Evolutionary conservation across 1,284 basidiomycete species (phyloP).

Genomic region (Dichomitus squalens): DNA sequence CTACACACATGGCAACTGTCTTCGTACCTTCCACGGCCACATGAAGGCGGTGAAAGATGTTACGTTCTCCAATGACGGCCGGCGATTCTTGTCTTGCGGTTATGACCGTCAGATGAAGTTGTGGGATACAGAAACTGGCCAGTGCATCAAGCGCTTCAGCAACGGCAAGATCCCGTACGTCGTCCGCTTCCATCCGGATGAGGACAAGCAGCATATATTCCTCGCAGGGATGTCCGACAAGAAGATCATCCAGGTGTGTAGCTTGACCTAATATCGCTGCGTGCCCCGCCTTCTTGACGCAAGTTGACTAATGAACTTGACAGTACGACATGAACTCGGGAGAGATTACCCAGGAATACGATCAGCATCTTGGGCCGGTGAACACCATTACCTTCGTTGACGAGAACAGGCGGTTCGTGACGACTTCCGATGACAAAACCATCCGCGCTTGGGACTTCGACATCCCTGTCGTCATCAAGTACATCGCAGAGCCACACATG

Average conservation of each 20-base stretch:
- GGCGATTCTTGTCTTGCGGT: slow-evolving; percentile 87
- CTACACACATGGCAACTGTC: slow-evolving; percentile 94
- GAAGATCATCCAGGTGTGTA: slow-evolving; percentile 91
- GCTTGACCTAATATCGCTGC: not conserved
- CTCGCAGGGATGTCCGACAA: slow-evolving; percentile 99
- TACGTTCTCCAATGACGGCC: slow-evolving; percentile 92
- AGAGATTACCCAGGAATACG: slow-evolving; percentile 97
- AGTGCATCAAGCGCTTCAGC: slow-evolving; percentile 93
- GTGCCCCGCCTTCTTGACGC: not conserved
- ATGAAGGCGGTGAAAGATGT: slow-evolving; percentile 96
- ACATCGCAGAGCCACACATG: slow-evolving; percentile 99
- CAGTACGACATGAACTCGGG: slow-evolving; percentile 94
- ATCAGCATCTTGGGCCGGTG: slow-evolving; percentile 97
- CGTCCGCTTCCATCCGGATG: slow-evolving; percentile 93
- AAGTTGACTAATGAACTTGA: not conserved
- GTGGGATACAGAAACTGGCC: slow-evolving; percentile 99
- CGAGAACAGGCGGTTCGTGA: slow-evolving; percentile 95
- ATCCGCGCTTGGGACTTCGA: slow-evolving; percentile 99
- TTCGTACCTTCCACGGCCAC: slow-evolving; percentile 98
- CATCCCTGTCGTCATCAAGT: slow-evolving; percentile 99
- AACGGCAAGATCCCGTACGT: slow-evolving; percentile 98
- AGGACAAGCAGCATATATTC: slow-evolving; percentile 96
- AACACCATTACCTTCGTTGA: slow-evolving; percentile 99
- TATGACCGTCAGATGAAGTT: slow-evolving; percentile 98
- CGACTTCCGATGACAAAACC: slow-evolving; percentile 99